These are phyloP conservation scores for Trametes hirsuta DNA, from an alignment of 1,284 basidiomycete genomes.

Conservation along the genomic window DNA sequence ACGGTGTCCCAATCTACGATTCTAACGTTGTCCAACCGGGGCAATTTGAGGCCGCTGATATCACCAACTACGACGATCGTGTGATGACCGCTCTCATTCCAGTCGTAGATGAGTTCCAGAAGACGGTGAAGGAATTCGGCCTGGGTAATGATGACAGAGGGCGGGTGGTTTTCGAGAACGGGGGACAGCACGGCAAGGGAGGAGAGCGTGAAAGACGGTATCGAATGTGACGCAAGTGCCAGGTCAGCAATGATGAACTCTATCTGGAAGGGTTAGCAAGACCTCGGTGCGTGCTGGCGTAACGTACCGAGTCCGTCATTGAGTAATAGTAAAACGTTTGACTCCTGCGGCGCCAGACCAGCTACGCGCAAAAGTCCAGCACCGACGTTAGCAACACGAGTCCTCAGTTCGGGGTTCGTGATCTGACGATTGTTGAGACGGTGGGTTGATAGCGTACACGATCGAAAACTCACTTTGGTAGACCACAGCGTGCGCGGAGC, in stretches of 20 bases:
- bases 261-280: constrained; percentile 33
- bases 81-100: constrained; percentile 50
- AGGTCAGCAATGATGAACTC: constrained; percentile 79
- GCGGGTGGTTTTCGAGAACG: constrained; percentile 65
- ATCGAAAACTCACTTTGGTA: constrained; percentile 54
- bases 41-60: constrained; percentile 41
- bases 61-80: constrained; percentile 72
- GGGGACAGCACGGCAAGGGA: constrained; percentile 58
- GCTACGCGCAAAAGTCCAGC: constrained; percentile 65
- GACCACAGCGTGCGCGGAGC: constrained; percentile 75
- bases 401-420: constrained; percentile 66
- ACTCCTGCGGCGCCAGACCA: constrained; percentile 60
- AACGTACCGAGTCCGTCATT: constrained; percentile 73
- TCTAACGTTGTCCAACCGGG: constrained; percentile 51
- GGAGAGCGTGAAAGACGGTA: constrained; percentile 70
- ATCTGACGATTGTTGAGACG: constrained; percentile 47
- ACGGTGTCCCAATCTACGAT: constrained; percentile 66
- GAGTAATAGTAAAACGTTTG: constrained; percentile 70
- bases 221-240: constrained; percentile 70
- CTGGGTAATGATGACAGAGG: constrained; percentile 70
- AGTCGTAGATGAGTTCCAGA: constrained; percentile 69
- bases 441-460: neutral
- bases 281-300: neutral
- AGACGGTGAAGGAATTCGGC: constrained; percentile 63
- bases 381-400: constrained; percentile 67